A percentile compares a stretch with the other conserved stretches of the same genome.
phyloP scores from a whole-genome alignment of 257 asterid species.

The Mentha longifolia region DNA sequence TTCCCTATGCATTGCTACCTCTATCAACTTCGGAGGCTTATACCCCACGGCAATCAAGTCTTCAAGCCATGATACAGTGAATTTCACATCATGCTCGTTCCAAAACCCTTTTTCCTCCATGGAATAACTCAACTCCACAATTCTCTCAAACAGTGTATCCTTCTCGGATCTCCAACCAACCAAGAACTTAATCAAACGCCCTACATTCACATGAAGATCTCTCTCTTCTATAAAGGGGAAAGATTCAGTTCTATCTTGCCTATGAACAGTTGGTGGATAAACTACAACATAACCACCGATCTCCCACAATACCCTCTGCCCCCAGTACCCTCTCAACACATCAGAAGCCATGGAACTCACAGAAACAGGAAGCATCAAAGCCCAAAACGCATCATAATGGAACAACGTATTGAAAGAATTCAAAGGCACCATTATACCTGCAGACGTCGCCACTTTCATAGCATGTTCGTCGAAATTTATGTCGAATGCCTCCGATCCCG shows the following conservation, averaged over 20 bases:
- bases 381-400: slow-evolving; percentile 73
- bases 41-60: slow-evolving; percentile 71
- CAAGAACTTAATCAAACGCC: slow-evolving; percentile 63
- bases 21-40: slow-evolving; percentile 58
- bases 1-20: slow-evolving; percentile 42
- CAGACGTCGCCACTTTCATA: slow-evolving; percentile 70
- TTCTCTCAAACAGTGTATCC: slow-evolving; percentile 55
- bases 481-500: slow-evolving; percentile 53
- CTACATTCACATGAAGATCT: slow-evolving; percentile 76
- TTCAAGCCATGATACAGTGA: slow-evolving; percentile 51
- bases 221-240: slow-evolving; percentile 76
- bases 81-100: slow-evolving; percentile 58
- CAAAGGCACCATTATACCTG: slow-evolving; percentile 66
- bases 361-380: slow-evolving; percentile 78
- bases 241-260: slow-evolving; percentile 54
- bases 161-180: slow-evolving; percentile 62
- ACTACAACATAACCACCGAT: slow-evolving; percentile 67
- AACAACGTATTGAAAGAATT: slow-evolving; percentile 73
- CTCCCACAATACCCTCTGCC: slow-evolving; percentile 74
- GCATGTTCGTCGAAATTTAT: slow-evolving; percentile 66
- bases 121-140: slow-evolving; percentile 59
- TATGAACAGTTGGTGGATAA: slow-evolving; percentile 71
- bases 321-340: slow-evolving; percentile 74
- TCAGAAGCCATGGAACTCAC: slow-evolving; percentile 79
- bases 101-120: slow-evolving; percentile 78